These are phyloP conservation scores for Leishmania turanica DNA, from an alignment of 208 protist genomes.

Conservation along the genomic window DNA sequence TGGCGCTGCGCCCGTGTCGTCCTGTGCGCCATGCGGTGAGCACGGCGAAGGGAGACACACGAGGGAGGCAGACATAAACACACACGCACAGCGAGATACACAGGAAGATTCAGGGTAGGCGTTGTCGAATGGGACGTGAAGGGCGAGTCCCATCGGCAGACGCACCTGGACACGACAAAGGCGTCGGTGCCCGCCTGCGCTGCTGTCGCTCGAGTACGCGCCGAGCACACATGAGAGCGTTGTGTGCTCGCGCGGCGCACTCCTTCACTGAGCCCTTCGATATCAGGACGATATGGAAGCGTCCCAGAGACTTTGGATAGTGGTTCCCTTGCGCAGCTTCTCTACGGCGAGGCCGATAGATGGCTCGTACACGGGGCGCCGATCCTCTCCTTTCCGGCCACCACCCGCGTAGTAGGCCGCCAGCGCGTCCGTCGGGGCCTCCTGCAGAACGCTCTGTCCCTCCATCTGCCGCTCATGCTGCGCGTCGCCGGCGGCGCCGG, in stretches of 20 bases:
- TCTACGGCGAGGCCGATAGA: constrained; percentile 92
- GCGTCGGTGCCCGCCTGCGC: background rate
- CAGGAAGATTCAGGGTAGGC: background rate
- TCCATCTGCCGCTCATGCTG: constrained; percentile 33
- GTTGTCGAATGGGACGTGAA: background rate
- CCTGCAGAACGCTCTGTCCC: constrained; percentile 77
- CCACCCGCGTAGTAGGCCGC: constrained; percentile 93
- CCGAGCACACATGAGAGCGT: background rate
- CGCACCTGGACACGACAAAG: background rate
- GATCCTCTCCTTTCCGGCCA: constrained; percentile 74
- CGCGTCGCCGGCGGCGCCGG: background rate
- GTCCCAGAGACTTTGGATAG: constrained; percentile 84
- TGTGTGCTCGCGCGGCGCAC: background rate
- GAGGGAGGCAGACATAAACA: background rate
- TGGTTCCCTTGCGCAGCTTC: constrained; percentile 81
- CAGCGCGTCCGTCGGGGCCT: constrained; percentile 84
- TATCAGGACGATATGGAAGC: constrained; percentile 27
- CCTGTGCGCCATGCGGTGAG: background rate
- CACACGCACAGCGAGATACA: background rate
- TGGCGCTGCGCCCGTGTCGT: background rate
- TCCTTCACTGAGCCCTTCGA: background rate
- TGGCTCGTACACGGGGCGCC: constrained; percentile 76
- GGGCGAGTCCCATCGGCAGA: background rate
- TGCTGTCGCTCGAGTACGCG: background rate
- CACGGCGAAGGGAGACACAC: background rate